phyloP scores from a whole-genome alignment of 2,329 filamentous ascomycete genomes.

The Aspergillus proliferans region DNA sequence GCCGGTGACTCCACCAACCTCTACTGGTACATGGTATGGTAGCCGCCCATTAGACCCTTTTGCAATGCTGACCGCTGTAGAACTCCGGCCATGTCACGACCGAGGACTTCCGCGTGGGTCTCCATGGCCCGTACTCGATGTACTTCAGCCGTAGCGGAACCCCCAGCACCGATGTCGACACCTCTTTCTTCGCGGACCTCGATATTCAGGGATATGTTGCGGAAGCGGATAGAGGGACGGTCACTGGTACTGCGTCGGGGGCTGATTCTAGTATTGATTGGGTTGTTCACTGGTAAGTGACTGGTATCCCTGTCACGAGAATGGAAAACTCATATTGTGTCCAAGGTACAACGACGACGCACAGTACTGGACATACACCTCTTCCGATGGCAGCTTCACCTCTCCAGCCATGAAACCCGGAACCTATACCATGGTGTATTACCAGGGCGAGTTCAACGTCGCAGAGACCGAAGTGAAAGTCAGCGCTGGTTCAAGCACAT shows the following conservation, averaged over 20 bases:
- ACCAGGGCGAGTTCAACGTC: conserved; percentile 54
- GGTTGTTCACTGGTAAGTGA: conserved; percentile 55
- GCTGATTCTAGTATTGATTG: conserved; percentile 47
- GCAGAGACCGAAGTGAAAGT: conserved; percentile 47
- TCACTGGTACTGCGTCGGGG: conserved; percentile 56
- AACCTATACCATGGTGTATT: conserved; percentile 63
- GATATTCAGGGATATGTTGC: conserved; percentile 54
- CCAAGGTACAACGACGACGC: conserved; percentile 49
- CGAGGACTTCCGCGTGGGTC: conserved; percentile 55
- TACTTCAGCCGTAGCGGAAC: conserved; percentile 54
- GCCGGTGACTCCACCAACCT: conserved; percentile 52
- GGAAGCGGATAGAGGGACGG: conserved; percentile 51
- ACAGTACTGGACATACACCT: conserved; percentile 60
- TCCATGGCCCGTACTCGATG: conserved; percentile 62
- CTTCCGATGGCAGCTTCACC: conserved; percentile 51
- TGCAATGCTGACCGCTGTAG: conserved; percentile 19
- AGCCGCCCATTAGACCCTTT: background rate
- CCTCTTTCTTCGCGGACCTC: conserved; percentile 55
- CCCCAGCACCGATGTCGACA: conserved; percentile 47
- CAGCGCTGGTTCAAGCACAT: conserved; percentile 44
- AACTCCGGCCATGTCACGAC: conserved; percentile 61
- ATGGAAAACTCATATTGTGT: too few relatives aligned
- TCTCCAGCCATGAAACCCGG: conserved; percentile 63
- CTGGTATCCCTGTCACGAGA: too few relatives aligned
- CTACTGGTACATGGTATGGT: conserved; percentile 57